These are phyloP conservation scores for Cystoisospora suis DNA, from an alignment of 169 alveolate species.

Conservation along the genomic window DNA sequence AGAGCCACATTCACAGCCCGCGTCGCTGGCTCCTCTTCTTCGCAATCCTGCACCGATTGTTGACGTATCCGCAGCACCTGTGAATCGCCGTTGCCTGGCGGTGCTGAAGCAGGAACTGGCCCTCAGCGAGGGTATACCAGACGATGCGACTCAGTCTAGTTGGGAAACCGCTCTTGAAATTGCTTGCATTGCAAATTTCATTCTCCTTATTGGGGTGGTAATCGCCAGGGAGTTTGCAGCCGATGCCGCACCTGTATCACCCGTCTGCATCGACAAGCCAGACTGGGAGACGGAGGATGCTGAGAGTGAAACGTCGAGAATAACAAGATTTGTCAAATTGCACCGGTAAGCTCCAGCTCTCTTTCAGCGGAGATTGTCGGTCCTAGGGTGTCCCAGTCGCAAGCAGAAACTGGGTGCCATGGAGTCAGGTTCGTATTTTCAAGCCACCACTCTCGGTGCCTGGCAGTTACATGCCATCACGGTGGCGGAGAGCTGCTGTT, in stretches of 20 bases:
- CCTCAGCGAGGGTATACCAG: background rate
- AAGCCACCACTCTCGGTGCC: too few relatives aligned
- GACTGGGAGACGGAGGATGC: background rate
- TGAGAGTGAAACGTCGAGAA: background rate
- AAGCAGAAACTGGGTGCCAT: too few relatives aligned
- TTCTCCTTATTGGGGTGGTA: background rate
- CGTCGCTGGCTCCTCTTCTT: background rate
- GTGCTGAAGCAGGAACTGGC: background rate
- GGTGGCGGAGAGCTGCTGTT: too few relatives aligned
- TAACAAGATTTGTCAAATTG: background rate
- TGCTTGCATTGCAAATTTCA: conserved; percentile 8
- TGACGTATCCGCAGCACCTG: background rate
- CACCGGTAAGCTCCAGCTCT: conserved; percentile 30
- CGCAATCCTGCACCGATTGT: background rate
- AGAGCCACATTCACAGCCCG: background rate
- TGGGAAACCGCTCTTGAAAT: background rate
- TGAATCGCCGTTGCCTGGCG: background rate
- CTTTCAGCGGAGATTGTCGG: too few relatives aligned
- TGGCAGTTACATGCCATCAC: too few relatives aligned
- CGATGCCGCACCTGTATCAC: background rate
- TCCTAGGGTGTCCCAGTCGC: too few relatives aligned
- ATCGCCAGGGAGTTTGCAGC: background rate
- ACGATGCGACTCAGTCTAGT: background rate
- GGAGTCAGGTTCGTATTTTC: too few relatives aligned
- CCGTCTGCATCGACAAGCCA: too few relatives aligned